phyloP scores from a whole-genome alignment of 805 yeast genomes.

The Barnettozyma siamensis region DNA sequence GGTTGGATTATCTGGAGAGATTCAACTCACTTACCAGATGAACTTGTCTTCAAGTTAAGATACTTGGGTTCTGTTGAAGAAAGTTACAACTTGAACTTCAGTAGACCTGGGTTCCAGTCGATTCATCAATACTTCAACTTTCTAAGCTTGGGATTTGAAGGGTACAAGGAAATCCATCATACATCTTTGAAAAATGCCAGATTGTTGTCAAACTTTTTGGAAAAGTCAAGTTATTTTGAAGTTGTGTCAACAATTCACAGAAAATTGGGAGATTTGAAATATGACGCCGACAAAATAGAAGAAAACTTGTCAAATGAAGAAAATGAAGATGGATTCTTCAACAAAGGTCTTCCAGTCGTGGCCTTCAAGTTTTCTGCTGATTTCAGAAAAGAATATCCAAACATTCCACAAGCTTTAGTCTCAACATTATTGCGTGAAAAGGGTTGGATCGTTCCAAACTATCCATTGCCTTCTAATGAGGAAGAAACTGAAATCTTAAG shows the following conservation, averaged over 20 bases:
- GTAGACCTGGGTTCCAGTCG: constrained; percentile 90
- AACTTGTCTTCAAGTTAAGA: constrained; percentile 68
- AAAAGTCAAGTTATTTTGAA: constrained; percentile 59
- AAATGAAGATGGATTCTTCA: constrained; percentile 40
- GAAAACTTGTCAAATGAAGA: constrained; percentile 26
- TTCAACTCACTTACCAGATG: constrained; percentile 56
- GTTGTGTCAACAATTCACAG: constrained; percentile 77
- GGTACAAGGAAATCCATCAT: constrained; percentile 60
- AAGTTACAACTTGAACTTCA: constrained; percentile 80
- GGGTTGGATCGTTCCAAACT: constrained; percentile 88
- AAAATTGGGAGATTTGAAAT: constrained; percentile 33
- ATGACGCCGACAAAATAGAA: constrained; percentile 16
- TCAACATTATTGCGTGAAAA: constrained; percentile 68
- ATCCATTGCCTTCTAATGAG: constrained; percentile 64
- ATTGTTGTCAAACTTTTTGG: constrained; percentile 52
- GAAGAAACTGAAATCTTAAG: constrained; percentile 66
- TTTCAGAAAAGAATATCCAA: constrained; percentile 58
- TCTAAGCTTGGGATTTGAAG: constrained; percentile 61
- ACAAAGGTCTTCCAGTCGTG: constrained; percentile 84
- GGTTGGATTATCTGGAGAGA: constrained; percentile 91
- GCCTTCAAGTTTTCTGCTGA: constrained; percentile 68
- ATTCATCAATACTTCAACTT: constrained; percentile 83
- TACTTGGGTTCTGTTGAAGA: constrained; percentile 88
- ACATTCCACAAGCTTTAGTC: constrained; percentile 73
- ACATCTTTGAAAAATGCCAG: constrained; percentile 70